Evolutionary conservation across 805 yeast genomes (phyloP), one percentile per base, ranked within the genome.

Genomic region (Ascoidea asiatica): DNA sequence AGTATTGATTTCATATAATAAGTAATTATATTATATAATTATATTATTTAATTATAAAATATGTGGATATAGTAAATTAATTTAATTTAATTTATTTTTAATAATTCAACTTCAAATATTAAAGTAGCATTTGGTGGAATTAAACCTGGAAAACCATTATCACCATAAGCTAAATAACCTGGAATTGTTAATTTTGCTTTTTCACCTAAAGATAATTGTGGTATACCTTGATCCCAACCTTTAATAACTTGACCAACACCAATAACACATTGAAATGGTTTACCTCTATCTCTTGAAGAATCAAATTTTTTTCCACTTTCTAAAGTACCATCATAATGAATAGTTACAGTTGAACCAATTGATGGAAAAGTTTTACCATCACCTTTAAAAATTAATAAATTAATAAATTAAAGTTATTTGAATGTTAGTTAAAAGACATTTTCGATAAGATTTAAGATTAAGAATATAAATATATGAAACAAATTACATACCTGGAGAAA

Each of bases 121-220:
- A 90, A 76, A 54, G 96, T 89, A 52, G 97, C 94, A 65, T 86
- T 87, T 55, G 96, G 96, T 53, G 97, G 97, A 61, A 90, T 90
- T 60, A 87, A 70, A 55, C 95, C 95, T 55, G 97, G 97, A 79
- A 83, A 87, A 42, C 97, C 97, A 67, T 95, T 80, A 52, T 75
- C 74, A 51, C 97, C 97, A 67, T 90, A 90, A 54, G 94, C 97
- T 69, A 85, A 82, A 57, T 79, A 77, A 53, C 95, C 95, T 57
- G 96, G 94, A 57, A 90, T 87, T 56, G 94, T 87, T 60, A 90
- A 72, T 61, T 82, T 75, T 43, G 97, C 95, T 72, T 82, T 84
- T 68, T 92, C 87, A 57, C 97, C 97, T 43, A 88, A 75, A 44
- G 95, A 82, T 62, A 90, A 73, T 66, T 88, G 79, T 45, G 97